Percentiles rank a stretch among this genome's conserved stretches.
phyloP scores from a whole-genome alignment of 768 basidiomycete species.

The Lactarius deliciosus region DNA sequence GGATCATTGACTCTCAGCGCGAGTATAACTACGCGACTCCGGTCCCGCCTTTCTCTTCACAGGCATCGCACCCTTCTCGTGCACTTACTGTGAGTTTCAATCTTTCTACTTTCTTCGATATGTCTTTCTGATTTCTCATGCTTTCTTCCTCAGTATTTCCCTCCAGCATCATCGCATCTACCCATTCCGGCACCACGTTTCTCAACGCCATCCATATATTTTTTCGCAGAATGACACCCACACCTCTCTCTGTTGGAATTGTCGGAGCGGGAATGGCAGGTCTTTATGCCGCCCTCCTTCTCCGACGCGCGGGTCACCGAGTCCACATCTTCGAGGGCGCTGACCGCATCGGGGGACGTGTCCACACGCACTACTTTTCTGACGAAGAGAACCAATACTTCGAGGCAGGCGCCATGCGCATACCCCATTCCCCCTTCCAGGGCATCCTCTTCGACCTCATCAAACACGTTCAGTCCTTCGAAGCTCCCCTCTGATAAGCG shows the following conservation, averaged over 20 bases:
- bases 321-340: conserved; percentile 28
- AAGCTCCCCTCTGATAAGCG: conserved; percentile 20
- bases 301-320: conserved; percentile 19
- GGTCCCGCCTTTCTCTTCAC: not conserved
- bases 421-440: conserved; percentile 28
- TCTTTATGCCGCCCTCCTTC: conserved; percentile 27
- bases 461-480: conserved; percentile 11
- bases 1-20: not conserved
- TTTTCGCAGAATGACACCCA: not conserved
- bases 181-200: not conserved
- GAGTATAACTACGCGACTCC: conserved; percentile 7
- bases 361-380: conserved; percentile 28
- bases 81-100: not conserved
- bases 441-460: conserved; percentile 25
- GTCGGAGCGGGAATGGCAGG: conserved; percentile 28
- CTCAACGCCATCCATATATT: not conserved
- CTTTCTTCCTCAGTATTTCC: not conserved
- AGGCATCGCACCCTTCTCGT: not conserved
- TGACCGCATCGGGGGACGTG: conserved; percentile 27
- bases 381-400: conserved; percentile 29
- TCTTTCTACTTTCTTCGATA: no score
- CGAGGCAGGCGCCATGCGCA: conserved; percentile 32
- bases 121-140: not conserved
- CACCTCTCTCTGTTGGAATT: conserved; percentile 16
- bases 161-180: not conserved